Conservation (phyloP, 2,329 filamentous ascomycete genomes). For the Thelonectria discophora region DNA sequence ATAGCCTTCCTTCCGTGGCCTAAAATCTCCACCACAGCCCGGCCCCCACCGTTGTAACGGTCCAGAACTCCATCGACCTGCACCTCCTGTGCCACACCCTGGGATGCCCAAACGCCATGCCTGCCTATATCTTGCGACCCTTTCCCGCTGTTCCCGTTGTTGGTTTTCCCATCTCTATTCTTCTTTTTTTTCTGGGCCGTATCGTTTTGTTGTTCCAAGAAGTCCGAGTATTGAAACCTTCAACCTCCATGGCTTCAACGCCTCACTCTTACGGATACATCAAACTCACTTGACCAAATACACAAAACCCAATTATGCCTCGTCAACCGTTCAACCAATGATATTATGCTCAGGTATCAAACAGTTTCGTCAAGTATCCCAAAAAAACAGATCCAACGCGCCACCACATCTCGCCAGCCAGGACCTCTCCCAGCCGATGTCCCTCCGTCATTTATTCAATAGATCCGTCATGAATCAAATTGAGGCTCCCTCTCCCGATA, state of each 20-base stretch:
- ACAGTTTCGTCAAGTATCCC: constrained; percentile 35
- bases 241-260: not conserved
- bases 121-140: constrained; percentile 29
- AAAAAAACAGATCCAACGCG: constrained; percentile 30
- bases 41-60: constrained; percentile 39
- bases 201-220: too few species aligned
- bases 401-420: constrained; percentile 21
- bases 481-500: constrained; percentile 23
- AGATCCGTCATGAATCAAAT: constrained; percentile 27
- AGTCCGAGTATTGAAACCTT: too few species aligned
- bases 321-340: constrained; percentile 27
- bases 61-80: constrained; percentile 45
- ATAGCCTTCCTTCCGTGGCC: not conserved
- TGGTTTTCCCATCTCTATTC: not conserved
- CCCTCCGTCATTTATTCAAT: constrained; percentile 24
- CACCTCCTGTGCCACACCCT: constrained; percentile 42
- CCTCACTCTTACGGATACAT: not conserved
- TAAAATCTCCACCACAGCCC: constrained; percentile 17
- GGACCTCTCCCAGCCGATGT: constrained; percentile 20
- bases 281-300: not conserved
- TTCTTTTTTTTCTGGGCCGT: not conserved
- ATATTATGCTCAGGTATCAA: constrained; percentile 43
- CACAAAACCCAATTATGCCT: not conserved
- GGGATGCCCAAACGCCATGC: constrained; percentile 30
- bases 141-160: constrained; percentile 21